phyloP scores from a whole-genome alignment of 2,329 filamentous ascomycete species.

The Neofusicoccum sp. region DNA sequence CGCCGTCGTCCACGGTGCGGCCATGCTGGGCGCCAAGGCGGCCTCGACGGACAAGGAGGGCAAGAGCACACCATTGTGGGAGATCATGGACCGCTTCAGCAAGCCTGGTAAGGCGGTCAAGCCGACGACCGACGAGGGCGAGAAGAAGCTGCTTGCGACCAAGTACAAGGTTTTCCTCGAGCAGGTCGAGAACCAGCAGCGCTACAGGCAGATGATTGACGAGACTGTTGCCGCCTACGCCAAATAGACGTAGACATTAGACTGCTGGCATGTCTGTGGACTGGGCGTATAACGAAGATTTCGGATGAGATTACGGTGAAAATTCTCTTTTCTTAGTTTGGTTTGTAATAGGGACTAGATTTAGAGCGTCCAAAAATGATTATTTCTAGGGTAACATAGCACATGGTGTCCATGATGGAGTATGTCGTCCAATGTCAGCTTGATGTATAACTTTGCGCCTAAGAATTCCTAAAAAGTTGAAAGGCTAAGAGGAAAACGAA shows the following conservation, averaged over 20 bases:
- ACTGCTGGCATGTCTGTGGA: background rate
- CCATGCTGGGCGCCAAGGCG: conserved; percentile 97
- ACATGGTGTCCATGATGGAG: too few relatives aligned
- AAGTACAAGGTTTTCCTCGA: conserved; percentile 98
- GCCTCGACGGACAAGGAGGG: conserved; percentile 76
- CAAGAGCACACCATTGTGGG: conserved; percentile 84
- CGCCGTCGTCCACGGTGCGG: conserved; percentile 94
- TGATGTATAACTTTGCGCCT: too few relatives aligned
- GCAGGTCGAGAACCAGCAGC: conserved; percentile 81
- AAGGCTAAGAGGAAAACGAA: too few relatives aligned
- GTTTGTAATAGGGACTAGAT: background rate
- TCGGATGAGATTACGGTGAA: background rate
- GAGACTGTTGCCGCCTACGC: conserved; percentile 40
- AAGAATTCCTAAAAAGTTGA: too few relatives aligned
- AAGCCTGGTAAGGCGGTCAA: conserved; percentile 84
- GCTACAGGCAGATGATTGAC: conserved; percentile 77
- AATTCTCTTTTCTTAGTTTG: conserved; percentile 3
- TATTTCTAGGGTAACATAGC: background rate
- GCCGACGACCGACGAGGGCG: conserved; percentile 67
- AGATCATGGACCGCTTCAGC: conserved; percentile 96
- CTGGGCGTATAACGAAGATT: background rate
- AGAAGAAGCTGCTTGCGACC: conserved; percentile 76
- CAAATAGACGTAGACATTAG: background rate
- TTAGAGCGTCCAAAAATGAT: conserved; percentile 6
- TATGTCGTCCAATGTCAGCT: too few relatives aligned